Conservation (phyloP, 805 yeast species). For the Lipomyces spencermartinsiae region DNA sequence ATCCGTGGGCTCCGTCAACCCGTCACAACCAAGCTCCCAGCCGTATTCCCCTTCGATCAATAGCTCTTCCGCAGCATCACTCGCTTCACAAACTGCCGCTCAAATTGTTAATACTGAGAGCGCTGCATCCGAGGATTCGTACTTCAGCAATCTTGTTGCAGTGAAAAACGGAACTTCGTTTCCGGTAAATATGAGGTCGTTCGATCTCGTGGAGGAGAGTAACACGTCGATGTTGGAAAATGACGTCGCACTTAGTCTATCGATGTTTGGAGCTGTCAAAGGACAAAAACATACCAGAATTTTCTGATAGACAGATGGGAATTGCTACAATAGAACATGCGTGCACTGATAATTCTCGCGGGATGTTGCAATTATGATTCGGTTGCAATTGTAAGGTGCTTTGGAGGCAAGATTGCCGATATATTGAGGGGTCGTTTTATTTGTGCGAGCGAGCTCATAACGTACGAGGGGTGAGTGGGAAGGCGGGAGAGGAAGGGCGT, state of each 20-base stretch:
- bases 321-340: not conserved
- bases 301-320: constrained; percentile 10
- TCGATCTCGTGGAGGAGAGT: constrained; percentile 66
- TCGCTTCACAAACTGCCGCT: constrained; percentile 3
- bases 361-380: not conserved
- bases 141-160: constrained; percentile 32
- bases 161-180: constrained; percentile 23
- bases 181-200: constrained; percentile 52
- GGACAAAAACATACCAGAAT: constrained; percentile 29
- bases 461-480: too few relatives aligned
- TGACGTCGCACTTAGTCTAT: constrained; percentile 61
- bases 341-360: not conserved
- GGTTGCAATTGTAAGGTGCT: not conserved
- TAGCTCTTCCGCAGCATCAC: not conserved
- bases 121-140: constrained; percentile 15
- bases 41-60: constrained; percentile 10
- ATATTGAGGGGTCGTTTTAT: too few relatives aligned
- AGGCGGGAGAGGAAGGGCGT: too few relatives aligned
- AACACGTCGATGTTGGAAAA: constrained; percentile 55
- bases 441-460: too few relatives aligned
- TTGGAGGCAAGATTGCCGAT: not conserved
- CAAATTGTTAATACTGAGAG: constrained; percentile 3
- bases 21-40: not conserved
- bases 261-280: constrained; percentile 52
- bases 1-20: constrained; percentile 4